Conservation (phyloP, 805 yeast species). For the Starmerella bombicola region DNA sequence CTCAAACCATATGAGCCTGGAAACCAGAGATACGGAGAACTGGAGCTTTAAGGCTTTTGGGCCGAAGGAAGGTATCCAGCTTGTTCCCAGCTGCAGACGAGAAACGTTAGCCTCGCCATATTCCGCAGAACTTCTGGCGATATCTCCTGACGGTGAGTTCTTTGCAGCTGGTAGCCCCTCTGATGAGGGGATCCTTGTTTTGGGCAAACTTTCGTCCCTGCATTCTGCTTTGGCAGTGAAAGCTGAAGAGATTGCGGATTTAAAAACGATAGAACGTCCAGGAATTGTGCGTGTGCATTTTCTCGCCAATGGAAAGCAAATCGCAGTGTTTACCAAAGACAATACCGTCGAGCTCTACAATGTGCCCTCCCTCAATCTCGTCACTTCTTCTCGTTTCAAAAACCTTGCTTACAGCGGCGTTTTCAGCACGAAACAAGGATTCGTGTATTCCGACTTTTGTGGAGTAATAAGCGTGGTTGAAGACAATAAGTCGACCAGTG, state of each 20-base stretch:
- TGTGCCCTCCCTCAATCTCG: neutral
- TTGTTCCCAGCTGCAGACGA: slow-evolving; percentile 2
- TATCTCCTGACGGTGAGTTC: slow-evolving; percentile 1
- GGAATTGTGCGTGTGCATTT: slow-evolving; percentile 6
- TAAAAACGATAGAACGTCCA: neutral
- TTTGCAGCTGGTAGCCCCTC: slow-evolving; percentile 18
- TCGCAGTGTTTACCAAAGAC: slow-evolving; percentile 5
- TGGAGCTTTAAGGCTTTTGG: slow-evolving; percentile 22
- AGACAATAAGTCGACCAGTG: neutral
- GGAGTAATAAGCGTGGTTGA: neutral
- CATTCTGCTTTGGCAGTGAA: slow-evolving; percentile 1
- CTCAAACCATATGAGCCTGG: slow-evolving; percentile 8
- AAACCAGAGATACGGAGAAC: slow-evolving; percentile 17
- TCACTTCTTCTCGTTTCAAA: neutral
- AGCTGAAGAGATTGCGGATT: neutral
- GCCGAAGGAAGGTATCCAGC: slow-evolving; percentile 15
- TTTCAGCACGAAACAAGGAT: slow-evolving; percentile 2
- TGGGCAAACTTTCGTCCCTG: slow-evolving; percentile 10
- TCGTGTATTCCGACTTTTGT: neutral
- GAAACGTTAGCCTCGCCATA: neutral
- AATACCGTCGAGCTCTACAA: neutral
- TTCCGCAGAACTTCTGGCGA: slow-evolving; percentile 1
- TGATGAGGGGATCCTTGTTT: slow-evolving; percentile 4
- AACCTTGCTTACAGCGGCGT: neutral
- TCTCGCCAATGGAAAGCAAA: slow-evolving; percentile 15